Evolutionary conservation across 2,329 filamentous ascomycete species (phyloP).

Genomic region (Hymenoscyphus fructigenus): DNA sequence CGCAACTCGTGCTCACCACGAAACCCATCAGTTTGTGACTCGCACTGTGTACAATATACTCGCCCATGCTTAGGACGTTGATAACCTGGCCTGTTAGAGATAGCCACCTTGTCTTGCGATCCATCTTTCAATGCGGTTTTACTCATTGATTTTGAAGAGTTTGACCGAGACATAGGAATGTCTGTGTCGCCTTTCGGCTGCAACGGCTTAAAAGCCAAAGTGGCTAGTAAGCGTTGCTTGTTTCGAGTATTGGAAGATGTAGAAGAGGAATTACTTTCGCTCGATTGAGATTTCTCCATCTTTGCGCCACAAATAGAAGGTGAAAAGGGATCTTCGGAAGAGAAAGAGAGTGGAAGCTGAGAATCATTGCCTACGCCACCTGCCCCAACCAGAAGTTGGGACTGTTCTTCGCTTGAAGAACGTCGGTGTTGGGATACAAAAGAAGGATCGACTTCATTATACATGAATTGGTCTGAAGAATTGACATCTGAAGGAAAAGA

Average conservation of each 20-base stretch:
- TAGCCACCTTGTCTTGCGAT: conserved; percentile 33
- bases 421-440: conserved; percentile 28
- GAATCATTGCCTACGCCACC: conserved; percentile 36
- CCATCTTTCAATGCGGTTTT: conserved; percentile 35
- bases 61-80: conserved; percentile 38
- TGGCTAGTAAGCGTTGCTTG: conserved; percentile 33
- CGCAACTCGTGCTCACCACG: conserved; percentile 85
- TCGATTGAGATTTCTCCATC: conserved; percentile 37
- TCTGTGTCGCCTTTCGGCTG: conserved; percentile 35
- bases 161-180: conserved; percentile 31
- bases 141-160: conserved; percentile 33
- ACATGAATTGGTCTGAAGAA: conserved; percentile 29
- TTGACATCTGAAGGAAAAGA: conserved; percentile 33
- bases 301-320: conserved; percentile 32
- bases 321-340: conserved; percentile 22
- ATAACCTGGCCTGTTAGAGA: conserved; percentile 35
- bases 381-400: conserved; percentile 34
- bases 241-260: conserved; percentile 33
- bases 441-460: conserved; percentile 29
- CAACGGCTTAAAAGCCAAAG: conserved; percentile 28
- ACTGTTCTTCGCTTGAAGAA: conserved; percentile 36
- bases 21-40: conserved; percentile 81
- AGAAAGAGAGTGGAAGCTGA: conserved; percentile 33
- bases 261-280: conserved; percentile 36
- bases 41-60: conserved; percentile 66